Evolutionary conservation across 192 early-diverging fungal species (phyloP), one percentile per base, ranked within the genome.

Genomic region (Umbelopsis ramanniana): DNA sequence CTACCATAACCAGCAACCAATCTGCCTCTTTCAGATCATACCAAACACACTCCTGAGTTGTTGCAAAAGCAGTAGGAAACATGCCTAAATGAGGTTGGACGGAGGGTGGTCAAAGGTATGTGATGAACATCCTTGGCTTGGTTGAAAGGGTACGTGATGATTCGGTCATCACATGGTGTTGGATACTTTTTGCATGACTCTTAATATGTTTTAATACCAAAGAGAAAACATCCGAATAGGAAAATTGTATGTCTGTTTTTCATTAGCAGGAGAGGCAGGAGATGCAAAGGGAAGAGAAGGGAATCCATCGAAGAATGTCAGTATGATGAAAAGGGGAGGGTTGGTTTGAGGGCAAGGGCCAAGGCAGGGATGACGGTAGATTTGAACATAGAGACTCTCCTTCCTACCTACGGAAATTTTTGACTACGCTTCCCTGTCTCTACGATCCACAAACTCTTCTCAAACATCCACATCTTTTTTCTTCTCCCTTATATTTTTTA

Each of bases 141-240:
- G 40, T 40, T 40, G 38, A 40, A 40, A 40, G 29, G 55, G 24
- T 29, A 63, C 57, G 33, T 63, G 15, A 63, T 63, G 57, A 29
- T 33, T 63, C 33, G 21, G 26, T 63, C 57, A 33, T 50, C 48
- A 50, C 48, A 50, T 50, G 47, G 47, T n/a, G 47, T 48, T 19
- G n/a, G 2, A 21, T n/a, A 50, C 48, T 5, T 63, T 63, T 63
- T 26, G 48, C n/a, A 50, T 50, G 48, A 50, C 48, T n/a, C n/a
- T 50, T 63, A 63, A 37, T 63, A 17, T 38, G 57, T 63, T 35
- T 55, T 63, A 63, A 63, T 63, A 63, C 23, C 21, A 11, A 24
- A 54, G 12, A 9, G 26, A 54, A 54, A 54, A n/a, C 57, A 63
- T 63, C 57, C 57, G 57, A 63, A 12, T 29, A 63, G 57, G 57